These are phyloP conservation scores for Neurospora tetrasperma DNA, from an alignment of 495 filamentous ascomycete genomes.

Conservation along the genomic window DNA sequence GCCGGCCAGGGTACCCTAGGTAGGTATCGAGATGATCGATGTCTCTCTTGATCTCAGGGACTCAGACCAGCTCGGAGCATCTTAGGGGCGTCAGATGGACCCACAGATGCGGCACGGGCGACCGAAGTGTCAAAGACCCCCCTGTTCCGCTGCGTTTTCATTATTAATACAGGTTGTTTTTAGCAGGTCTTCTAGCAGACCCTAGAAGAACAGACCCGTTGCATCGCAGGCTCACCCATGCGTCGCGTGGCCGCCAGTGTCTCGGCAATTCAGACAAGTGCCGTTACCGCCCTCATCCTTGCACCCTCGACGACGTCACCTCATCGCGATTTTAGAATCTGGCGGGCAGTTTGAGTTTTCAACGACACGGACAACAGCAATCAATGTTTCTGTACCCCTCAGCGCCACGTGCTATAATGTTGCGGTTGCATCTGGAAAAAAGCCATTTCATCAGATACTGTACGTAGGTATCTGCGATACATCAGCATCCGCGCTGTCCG, in stretches of 20 bases:
- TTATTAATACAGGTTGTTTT: background rate
- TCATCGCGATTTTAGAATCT: background rate
- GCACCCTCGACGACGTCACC: background rate
- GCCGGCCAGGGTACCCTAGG: background rate
- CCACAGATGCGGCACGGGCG: no score
- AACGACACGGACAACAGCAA: background rate
- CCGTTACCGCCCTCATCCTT: background rate
- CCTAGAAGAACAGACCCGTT: background rate
- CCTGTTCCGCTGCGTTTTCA: background rate
- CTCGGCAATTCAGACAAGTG: background rate
- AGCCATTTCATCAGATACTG: background rate
- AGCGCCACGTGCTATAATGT: background rate
- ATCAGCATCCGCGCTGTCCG: background rate
- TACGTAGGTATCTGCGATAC: background rate
- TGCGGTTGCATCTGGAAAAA: background rate
- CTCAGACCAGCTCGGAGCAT: no score
- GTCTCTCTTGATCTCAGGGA: no score
- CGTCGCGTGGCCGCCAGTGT: background rate
- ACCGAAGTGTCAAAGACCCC: no score
- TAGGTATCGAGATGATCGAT: background rate
- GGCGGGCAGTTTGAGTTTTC: background rate
- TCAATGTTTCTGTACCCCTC: background rate
- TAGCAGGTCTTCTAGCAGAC: background rate
- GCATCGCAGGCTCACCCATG: background rate
- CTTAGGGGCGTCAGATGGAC: no score